Percentiles rank a stretch among this genome's conserved stretches.
Evolutionary conservation across 352 stramenopile species (phyloP).

Genomic region (Globisporangium lucens): DNA sequence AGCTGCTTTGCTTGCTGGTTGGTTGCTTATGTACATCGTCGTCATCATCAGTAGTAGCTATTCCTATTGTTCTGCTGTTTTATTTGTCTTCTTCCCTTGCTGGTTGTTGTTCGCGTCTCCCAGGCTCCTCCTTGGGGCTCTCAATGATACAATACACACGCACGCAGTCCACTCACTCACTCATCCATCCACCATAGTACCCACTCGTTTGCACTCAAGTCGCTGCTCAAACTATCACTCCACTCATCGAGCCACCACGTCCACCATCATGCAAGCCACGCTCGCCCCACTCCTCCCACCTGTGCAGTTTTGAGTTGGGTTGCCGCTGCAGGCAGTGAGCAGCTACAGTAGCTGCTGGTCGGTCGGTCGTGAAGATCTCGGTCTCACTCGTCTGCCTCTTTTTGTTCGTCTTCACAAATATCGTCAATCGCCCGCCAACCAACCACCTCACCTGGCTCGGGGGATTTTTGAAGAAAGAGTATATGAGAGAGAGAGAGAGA

Average conservation of each 20-base stretch:
- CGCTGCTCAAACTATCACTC: background rate
- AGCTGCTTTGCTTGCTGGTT: background rate
- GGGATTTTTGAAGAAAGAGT: background rate
- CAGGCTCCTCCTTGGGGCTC: background rate
- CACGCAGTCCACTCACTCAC: background rate
- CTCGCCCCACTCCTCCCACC: background rate
- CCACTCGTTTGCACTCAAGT: background rate
- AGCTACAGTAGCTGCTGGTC: background rate
- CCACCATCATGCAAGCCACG: background rate
- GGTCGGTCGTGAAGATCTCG: background rate
- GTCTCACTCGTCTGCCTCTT: background rate
- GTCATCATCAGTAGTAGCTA: background rate
- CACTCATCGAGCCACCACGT: too few relatives aligned
- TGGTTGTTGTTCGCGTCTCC: background rate
- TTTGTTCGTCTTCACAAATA: background rate
- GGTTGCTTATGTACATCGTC: background rate
- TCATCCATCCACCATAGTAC: background rate
- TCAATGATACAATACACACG: slow-evolving; percentile 1
- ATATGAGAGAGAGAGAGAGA: background rate
- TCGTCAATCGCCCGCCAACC: background rate
- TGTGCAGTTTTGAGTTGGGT: background rate
- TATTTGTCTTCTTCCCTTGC: background rate
- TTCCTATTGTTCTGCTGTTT: background rate
- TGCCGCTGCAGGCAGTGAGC: too few relatives aligned
- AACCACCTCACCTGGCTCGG: background rate